Conservation (phyloP, 495 filamentous ascomycete species). For the Penicillium antarcticum region DNA sequence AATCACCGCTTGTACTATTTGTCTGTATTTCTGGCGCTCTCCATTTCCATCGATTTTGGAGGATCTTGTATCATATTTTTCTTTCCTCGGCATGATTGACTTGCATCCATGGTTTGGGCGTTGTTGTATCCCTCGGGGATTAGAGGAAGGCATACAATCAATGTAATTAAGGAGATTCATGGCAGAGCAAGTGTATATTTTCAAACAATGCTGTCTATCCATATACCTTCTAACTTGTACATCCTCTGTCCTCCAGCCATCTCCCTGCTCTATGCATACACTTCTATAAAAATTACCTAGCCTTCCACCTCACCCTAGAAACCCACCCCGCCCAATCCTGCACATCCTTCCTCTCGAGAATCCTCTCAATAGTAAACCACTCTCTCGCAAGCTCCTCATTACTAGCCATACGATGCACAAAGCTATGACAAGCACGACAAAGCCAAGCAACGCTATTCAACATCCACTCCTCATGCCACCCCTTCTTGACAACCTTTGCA, state of each 20-base stretch:
- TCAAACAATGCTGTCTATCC: background rate
- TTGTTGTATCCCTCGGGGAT: slow-evolving; percentile 9
- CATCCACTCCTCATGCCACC: slow-evolving; percentile 75
- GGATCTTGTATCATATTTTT: slow-evolving; percentile 12
- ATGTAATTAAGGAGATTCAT: slow-evolving; percentile 3
- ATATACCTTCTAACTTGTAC: background rate
- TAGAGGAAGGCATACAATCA: slow-evolving; percentile 1
- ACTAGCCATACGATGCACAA: slow-evolving; percentile 71
- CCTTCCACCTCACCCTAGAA: slow-evolving; percentile 63
- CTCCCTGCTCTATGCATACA: too few relatives aligned
- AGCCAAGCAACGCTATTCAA: slow-evolving; percentile 84
- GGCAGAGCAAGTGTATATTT: background rate
- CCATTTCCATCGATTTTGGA: slow-evolving; percentile 6
- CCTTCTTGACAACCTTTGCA: slow-evolving; percentile 72
- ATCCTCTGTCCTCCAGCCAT: background rate
- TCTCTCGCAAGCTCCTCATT: slow-evolving; percentile 79
- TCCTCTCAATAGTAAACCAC: slow-evolving; percentile 68
- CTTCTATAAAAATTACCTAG: slow-evolving; percentile 25
- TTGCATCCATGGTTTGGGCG: slow-evolving; percentile 20
- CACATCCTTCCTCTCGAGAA: slow-evolving; percentile 71
- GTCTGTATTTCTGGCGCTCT: slow-evolving; percentile 2
- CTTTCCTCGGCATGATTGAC: slow-evolving; percentile 6
- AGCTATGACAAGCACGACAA: slow-evolving; percentile 82
- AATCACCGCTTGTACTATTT: slow-evolving; percentile 17
- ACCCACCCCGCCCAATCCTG: slow-evolving; percentile 66